Conservation (phyloP, 139 green algal genomes). For the Yamagishiella unicocca region DNA sequence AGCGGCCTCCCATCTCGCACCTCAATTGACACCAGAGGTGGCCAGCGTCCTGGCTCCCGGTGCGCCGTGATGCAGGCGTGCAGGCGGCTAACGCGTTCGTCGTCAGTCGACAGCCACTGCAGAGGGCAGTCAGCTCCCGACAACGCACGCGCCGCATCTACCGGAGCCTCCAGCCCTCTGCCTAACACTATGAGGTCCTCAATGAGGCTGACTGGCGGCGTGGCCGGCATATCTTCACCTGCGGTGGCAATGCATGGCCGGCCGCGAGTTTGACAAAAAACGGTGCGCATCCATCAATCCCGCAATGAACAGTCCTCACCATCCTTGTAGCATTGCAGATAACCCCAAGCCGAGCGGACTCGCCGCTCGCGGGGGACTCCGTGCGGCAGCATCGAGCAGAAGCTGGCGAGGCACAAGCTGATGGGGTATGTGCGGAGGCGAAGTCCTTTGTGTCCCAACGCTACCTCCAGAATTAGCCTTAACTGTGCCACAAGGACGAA, state of each 20-base stretch:
- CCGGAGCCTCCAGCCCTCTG: not conserved
- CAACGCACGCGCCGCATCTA: not conserved
- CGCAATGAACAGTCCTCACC: not conserved
- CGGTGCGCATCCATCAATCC: no score
- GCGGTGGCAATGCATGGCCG: no score
- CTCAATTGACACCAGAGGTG: constrained; percentile 9
- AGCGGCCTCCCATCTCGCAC: no score
- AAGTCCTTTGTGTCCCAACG: no score
- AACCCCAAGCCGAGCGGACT: not conserved
- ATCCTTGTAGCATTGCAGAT: constrained; percentile 12
- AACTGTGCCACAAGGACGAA: no score
- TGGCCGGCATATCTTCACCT: not conserved
- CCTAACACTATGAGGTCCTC: not conserved
- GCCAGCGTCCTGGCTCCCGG: not conserved
- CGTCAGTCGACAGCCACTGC: constrained; percentile 63
- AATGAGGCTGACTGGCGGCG: not conserved
- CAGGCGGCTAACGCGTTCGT: constrained; percentile 74
- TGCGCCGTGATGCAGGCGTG: constrained; percentile 68
- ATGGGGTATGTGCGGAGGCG: no score
- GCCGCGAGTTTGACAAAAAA: no score
- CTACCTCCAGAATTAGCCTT: no score
- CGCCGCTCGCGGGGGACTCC: not conserved
- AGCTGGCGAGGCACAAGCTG: no score
- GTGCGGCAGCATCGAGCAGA: not conserved
- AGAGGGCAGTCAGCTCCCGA: not conserved